Evolutionary conservation across 179 eudicot species (phyloP).

Genomic region (Vitellaria paradoxa): DNA sequence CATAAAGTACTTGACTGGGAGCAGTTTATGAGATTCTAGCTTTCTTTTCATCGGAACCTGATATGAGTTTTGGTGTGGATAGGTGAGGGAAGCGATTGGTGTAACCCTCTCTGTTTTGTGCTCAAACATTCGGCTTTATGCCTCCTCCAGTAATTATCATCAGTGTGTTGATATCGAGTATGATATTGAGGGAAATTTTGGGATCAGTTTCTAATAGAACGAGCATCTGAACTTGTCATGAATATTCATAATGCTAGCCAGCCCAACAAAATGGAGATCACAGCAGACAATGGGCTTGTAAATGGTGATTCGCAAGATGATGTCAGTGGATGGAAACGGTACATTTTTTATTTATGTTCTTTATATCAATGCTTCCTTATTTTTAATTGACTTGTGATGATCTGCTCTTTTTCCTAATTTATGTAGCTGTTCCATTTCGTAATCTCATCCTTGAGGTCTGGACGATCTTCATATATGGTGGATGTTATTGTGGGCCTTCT

Average conservation of each 20-base stretch:
- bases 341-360: slow-evolving; percentile 14
- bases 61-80: slow-evolving; percentile 23
- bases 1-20: slow-evolving; percentile 1
- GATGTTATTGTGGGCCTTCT: slow-evolving; percentile 82
- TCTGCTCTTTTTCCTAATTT: slow-evolving; percentile 19
- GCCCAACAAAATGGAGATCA: slow-evolving; percentile 49
- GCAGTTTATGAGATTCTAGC: not conserved
- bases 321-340: slow-evolving; percentile 99
- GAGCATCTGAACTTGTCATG: slow-evolving; percentile 66
- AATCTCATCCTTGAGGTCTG: slow-evolving; percentile 89
- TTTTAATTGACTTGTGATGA: slow-evolving; percentile 5
- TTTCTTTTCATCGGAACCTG: not conserved
- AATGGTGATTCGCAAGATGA: slow-evolving; percentile 67
- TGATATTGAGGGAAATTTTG: slow-evolving; percentile 43
- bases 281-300: slow-evolving; percentile 45
- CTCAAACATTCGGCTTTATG: slow-evolving; percentile 75
- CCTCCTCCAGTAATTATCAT: slow-evolving; percentile 32
- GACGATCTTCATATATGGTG: slow-evolving; percentile 76
- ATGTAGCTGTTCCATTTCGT: slow-evolving; percentile 88
- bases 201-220: slow-evolving; percentile 56
- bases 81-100: slow-evolving; percentile 99
- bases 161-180: slow-evolving; percentile 25
- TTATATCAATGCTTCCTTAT: slow-evolving; percentile 11
- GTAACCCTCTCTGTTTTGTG: slow-evolving; percentile 83
- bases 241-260: slow-evolving; percentile 58